These are phyloP conservation scores for Pestalotiopsis sp. DNA, from an alignment of 2,329 filamentous ascomycete species.

Conservation along the genomic window DNA sequence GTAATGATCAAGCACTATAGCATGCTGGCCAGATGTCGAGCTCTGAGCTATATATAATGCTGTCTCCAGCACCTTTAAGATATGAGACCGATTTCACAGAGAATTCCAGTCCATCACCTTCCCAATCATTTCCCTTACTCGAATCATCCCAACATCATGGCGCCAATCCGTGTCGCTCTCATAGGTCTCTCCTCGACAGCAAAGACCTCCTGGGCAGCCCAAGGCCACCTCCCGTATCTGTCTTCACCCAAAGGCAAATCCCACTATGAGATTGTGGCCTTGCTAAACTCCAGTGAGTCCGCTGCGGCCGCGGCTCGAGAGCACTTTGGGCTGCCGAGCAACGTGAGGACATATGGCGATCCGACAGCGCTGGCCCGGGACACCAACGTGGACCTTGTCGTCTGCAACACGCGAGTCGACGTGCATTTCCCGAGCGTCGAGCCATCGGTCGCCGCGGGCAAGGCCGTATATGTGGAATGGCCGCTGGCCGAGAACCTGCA, in stretches of 20 bases:
- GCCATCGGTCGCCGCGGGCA: conserved; percentile 51
- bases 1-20: neutral
- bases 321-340: conserved; percentile 39
- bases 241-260: conserved; percentile 41
- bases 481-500: conserved; percentile 48
- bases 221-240: conserved; percentile 61
- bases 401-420: conserved; percentile 55
- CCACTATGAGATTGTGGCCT: conserved; percentile 49
- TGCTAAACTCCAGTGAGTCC: conserved; percentile 49
- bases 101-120: neutral
- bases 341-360: conserved; percentile 50
- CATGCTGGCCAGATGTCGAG: too few relatives aligned
- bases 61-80: neutral
- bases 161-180: conserved; percentile 56
- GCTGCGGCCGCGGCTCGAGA: conserved; percentile 44
- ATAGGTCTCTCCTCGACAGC: conserved; percentile 57
- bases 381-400: conserved; percentile 52
- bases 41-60: too few relatives aligned
- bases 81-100: neutral
- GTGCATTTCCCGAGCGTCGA: conserved; percentile 45
- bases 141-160: conserved; percentile 33
- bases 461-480: conserved; percentile 58
- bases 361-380: conserved; percentile 49
- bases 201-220: conserved; percentile 52
- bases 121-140: too few relatives aligned